phyloP scores from a whole-genome alignment of 2,329 filamentous ascomycete genomes.

The Sclerotinia subarctica region DNA sequence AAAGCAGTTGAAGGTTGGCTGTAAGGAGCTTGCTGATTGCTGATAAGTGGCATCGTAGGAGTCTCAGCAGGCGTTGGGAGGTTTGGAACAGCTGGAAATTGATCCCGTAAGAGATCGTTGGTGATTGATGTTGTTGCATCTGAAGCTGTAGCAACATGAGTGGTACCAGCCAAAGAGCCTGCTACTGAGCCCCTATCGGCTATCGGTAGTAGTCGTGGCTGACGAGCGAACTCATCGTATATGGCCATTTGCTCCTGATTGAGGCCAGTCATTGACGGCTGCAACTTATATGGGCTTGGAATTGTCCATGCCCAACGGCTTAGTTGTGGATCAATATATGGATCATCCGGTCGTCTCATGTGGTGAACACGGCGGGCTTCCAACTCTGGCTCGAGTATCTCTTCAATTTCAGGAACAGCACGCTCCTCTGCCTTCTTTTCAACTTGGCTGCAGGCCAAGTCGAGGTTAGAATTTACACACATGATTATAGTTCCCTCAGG shows the following conservation, averaged over 20 bases:
- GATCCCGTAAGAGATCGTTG: slow-evolving; percentile 62
- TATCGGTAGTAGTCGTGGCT: slow-evolving; percentile 59
- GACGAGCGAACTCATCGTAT: slow-evolving; percentile 92
- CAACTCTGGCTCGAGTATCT: slow-evolving; percentile 80
- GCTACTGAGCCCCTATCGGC: slow-evolving; percentile 13
- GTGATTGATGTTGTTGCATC: slow-evolving; percentile 60
- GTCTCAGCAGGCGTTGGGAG: slow-evolving; percentile 60
- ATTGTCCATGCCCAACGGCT: slow-evolving; percentile 93
- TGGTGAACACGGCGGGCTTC: slow-evolving; percentile 75
- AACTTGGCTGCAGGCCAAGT: slow-evolving; percentile 87
- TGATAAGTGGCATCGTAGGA: slow-evolving; percentile 49
- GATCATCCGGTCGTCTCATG: slow-evolving; percentile 71
- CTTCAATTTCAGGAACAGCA: slow-evolving; percentile 90
- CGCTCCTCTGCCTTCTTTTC: slow-evolving; percentile 94
- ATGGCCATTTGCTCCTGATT: slow-evolving; percentile 93
- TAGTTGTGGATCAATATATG: slow-evolving; percentile 77
- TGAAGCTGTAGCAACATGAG: slow-evolving; percentile 56
- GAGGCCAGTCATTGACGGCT: slow-evolving; percentile 66
- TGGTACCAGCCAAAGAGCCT: slow-evolving; percentile 50
- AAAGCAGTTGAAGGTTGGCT: slow-evolving; percentile 49
- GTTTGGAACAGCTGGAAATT: slow-evolving; percentile 55
- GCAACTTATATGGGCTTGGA: slow-evolving; percentile 87
- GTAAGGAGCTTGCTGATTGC: slow-evolving; percentile 54
- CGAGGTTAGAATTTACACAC: slow-evolving; percentile 97
- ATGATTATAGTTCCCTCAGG: slow-evolving; percentile 95